Evolutionary conservation across 139 green algal genomes (phyloP).

Genomic region (Coccomyxa sp.): DNA sequence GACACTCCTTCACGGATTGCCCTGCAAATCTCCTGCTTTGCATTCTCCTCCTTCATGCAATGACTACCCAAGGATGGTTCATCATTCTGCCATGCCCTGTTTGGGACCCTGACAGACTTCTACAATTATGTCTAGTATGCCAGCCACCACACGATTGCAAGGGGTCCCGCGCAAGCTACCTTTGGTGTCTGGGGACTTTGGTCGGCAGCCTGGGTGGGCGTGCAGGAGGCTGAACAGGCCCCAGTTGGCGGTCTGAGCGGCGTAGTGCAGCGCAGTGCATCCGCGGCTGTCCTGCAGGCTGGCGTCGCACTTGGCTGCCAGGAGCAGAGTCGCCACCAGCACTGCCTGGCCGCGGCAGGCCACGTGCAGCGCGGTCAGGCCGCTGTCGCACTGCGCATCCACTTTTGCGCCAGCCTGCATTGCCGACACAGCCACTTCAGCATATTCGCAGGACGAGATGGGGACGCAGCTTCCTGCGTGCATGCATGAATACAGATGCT

Average conservation of each 20-base stretch:
- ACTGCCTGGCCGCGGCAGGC: conserved; percentile 17
- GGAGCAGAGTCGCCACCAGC: conserved; percentile 7
- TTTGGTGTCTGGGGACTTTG: conserved; percentile 7
- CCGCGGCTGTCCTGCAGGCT: conserved; percentile 11
- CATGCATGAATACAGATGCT: too few species aligned
- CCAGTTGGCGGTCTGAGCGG: conserved; percentile 10
- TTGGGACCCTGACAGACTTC: too few species aligned
- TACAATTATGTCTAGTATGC: too few species aligned
- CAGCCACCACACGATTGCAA: too few species aligned
- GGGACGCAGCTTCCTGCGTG: too few species aligned
- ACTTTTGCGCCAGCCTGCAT: background rate
- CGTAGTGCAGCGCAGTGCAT: conserved; percentile 22
- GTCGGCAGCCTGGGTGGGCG: background rate
- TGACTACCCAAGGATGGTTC: too few species aligned
- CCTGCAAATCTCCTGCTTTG: too few species aligned
- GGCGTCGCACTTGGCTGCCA: conserved; percentile 5
- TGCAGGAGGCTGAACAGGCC: conserved; percentile 11
- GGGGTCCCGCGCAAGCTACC: too few species aligned
- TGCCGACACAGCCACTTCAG: too few species aligned
- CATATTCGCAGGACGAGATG: too few species aligned
- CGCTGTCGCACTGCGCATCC: conserved; percentile 11
- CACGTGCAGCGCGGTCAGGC: conserved; percentile 29
- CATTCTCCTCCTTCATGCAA: background rate
- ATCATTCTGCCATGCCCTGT: too few species aligned
- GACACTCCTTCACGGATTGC: background rate